Conservation (phyloP, 169 alveolate genomes). For the Plasmodium gaboni region DNA sequence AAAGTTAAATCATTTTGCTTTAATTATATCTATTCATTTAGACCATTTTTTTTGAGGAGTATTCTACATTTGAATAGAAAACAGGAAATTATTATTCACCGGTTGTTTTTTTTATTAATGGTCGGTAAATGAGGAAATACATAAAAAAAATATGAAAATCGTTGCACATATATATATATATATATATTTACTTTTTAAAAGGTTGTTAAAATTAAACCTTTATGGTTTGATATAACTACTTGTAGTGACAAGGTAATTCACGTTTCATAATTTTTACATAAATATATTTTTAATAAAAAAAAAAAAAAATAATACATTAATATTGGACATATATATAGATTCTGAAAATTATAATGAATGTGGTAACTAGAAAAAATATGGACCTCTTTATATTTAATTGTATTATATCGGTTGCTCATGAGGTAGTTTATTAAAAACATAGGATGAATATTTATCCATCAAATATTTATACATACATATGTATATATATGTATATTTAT, state of each 20-base stretch:
- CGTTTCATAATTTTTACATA: background rate
- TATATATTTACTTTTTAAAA: slow-evolving; percentile 5
- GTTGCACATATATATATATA: background rate
- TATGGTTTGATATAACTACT: slow-evolving; percentile 65
- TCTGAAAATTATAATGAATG: slow-evolving; percentile 54
- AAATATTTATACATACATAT: background rate
- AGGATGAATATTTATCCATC: background rate
- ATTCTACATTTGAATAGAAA: slow-evolving; percentile 40
- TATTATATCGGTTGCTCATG: slow-evolving; percentile 65
- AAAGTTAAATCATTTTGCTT: slow-evolving; percentile 63
- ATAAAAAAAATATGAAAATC: background rate
- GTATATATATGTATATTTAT: background rate
- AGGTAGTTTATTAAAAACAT: slow-evolving; percentile 6
- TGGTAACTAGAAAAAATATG: slow-evolving; percentile 65
- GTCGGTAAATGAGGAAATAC: slow-evolving; percentile 9
- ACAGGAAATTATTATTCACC: slow-evolving; percentile 51
- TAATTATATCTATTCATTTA: slow-evolving; percentile 52
- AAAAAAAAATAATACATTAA: background rate
- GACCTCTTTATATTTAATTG: slow-evolving; percentile 63
- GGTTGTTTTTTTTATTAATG: slow-evolving; percentile 40
- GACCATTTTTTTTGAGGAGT: slow-evolving; percentile 61
- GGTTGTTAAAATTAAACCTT: slow-evolving; percentile 71
- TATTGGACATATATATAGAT: slow-evolving; percentile 22
- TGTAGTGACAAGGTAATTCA: slow-evolving; percentile 40
- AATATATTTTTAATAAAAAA: no score